phyloP scores from a whole-genome alignment of 2,329 filamentous ascomycete genomes.

The Lasiodiplodia citricola region DNA sequence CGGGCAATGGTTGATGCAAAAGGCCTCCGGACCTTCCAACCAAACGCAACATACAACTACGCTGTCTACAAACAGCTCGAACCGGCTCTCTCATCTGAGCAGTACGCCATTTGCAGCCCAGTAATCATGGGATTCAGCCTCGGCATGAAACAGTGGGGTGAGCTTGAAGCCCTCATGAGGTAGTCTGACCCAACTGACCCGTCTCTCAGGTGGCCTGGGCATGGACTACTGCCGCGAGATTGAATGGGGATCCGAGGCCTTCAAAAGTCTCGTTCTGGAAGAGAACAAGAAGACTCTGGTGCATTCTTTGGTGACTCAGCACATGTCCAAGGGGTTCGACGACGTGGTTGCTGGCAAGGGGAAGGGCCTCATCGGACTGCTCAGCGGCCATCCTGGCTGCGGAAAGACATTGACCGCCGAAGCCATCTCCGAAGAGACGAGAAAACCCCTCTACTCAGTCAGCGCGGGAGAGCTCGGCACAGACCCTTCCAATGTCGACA shows the following conservation, averaged over 20 bases:
- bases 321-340: slow-evolving; percentile 50
- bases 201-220: background rate
- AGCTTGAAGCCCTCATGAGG: background rate
- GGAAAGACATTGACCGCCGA: slow-evolving; percentile 52
- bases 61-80: slow-evolving; percentile 9
- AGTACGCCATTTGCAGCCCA: slow-evolving; percentile 10
- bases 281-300: slow-evolving; percentile 55
- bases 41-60: slow-evolving; percentile 5
- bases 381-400: slow-evolving; percentile 56
- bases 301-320: slow-evolving; percentile 52
- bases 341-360: slow-evolving; percentile 58
- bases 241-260: slow-evolving; percentile 52
- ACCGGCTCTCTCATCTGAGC: background rate
- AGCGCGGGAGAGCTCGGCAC: slow-evolving; percentile 38
- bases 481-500: background rate
- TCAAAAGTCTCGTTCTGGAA: slow-evolving; percentile 54
- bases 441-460: background rate
- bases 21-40: slow-evolving; percentile 1
- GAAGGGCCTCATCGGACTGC: slow-evolving; percentile 55
- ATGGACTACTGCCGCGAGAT: slow-evolving; percentile 37
- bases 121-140: slow-evolving; percentile 19
- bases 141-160: slow-evolving; percentile 20
- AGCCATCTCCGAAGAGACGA: slow-evolving; percentile 47
- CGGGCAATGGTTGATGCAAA: slow-evolving; percentile 4
- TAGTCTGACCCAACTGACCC: background rate